Percentiles rank a stretch among this genome's conserved stretches.
phyloP scores from a whole-genome alignment of 371 early-diverging fungal genomes.

The Coemansia sp. region DNA sequence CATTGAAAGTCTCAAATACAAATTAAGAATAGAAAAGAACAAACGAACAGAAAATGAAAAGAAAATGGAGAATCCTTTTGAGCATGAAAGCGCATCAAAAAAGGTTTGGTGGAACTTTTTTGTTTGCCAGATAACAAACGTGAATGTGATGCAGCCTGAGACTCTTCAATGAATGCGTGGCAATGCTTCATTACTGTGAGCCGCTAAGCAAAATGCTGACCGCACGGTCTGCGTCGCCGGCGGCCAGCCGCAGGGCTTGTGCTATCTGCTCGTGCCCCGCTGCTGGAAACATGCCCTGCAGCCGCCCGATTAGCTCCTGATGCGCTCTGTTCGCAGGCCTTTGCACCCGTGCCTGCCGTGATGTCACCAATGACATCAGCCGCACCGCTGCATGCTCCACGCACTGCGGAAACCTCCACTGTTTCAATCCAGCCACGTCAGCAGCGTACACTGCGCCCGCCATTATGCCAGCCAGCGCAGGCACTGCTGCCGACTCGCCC shows the following conservation, averaged over 20 bases:
- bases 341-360: not conserved
- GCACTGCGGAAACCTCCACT: conserved; percentile 40
- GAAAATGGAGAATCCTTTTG: not conserved
- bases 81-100: too few species aligned
- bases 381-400: not conserved
- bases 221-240: conserved; percentile 35
- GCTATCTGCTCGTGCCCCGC: conserved; percentile 15
- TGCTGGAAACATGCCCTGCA: conserved; percentile 38
- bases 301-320: conserved; percentile 20
- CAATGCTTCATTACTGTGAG: not conserved
- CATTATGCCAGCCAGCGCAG: conserved; percentile 19
- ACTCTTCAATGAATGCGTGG: too few species aligned
- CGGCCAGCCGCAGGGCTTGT: conserved; percentile 20
- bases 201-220: conserved; percentile 19
- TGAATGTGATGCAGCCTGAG: too few species aligned
- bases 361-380: not conserved
- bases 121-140: not conserved
- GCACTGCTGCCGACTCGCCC: conserved; percentile 4
- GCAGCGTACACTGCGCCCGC: conserved; percentile 18
- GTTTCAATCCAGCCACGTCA: conserved; percentile 26
- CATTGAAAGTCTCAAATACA: not conserved
- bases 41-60: not conserved
- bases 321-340: not conserved
- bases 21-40: not conserved
- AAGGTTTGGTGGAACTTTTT: not conserved